Conservation (phyloP, 2,329 filamentous ascomycete genomes). For the Hymenoscyphus repandus region DNA sequence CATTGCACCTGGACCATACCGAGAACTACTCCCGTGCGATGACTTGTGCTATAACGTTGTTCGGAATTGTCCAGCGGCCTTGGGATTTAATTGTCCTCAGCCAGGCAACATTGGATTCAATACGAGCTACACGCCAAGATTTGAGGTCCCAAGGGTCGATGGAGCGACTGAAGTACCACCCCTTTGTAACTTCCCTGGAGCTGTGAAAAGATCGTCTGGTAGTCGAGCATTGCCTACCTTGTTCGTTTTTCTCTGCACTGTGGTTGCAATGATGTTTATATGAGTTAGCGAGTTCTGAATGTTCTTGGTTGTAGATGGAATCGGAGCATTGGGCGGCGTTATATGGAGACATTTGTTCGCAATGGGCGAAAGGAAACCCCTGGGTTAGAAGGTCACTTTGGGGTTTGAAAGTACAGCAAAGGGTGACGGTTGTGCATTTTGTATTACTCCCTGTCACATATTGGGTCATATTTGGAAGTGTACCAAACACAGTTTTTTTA, state of each 20-base stretch:
- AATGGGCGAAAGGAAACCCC: conserved; percentile 2
- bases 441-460: conserved; percentile 10
- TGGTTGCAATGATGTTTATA: conserved; percentile 18
- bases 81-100: conserved; percentile 72
- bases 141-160: neutral
- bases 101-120: conserved; percentile 38
- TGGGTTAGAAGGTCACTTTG: conserved; percentile 3
- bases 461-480: neutral
- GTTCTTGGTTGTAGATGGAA: conserved; percentile 4
- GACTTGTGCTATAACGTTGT: conserved; percentile 85
- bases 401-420: neutral
- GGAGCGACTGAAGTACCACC: conserved; percentile 2
- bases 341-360: conserved; percentile 5
- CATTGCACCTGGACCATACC: conserved; percentile 83
- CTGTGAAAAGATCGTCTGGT: conserved; percentile 45
- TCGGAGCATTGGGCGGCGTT: conserved; percentile 24
- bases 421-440: conserved; percentile 5
- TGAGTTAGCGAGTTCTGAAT: conserved; percentile 12
- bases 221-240: conserved; percentile 49
- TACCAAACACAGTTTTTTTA: neutral
- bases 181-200: conserved; percentile 59
- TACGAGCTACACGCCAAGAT: conserved; percentile 37
- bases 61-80: conserved; percentile 70
- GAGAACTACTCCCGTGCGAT: conserved; percentile 83
- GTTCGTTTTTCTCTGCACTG: conserved; percentile 9